Conservation (phyloP, 768 basidiomycete species). For the Naematelia encephala region DNA sequence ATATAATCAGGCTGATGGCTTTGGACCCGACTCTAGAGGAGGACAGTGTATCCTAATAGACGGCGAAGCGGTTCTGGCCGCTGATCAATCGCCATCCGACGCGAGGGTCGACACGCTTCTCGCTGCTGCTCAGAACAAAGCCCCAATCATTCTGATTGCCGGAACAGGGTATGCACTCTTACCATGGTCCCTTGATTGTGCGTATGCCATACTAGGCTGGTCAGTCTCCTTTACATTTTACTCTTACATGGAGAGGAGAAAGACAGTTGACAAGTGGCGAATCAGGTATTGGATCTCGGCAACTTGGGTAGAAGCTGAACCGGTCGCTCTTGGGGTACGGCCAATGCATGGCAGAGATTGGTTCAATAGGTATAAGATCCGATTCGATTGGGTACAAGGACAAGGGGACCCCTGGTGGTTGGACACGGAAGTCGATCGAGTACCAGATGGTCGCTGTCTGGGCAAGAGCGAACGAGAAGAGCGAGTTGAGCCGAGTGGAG, state of each 20-base stretch:
- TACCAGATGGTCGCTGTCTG: too few relatives aligned
- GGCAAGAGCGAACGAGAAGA: not conserved
- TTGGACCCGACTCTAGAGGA: slow-evolving; percentile 8
- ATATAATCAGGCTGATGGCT: not conserved
- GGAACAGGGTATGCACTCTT: slow-evolving; percentile 31
- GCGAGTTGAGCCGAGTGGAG: not conserved
- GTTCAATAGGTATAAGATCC: slow-evolving; percentile 37
- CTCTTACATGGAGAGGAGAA: not conserved
- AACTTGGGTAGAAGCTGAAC: slow-evolving; percentile 42
- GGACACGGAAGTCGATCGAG: not conserved
- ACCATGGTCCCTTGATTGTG: slow-evolving; percentile 34
- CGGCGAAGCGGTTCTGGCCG: slow-evolving; percentile 15
- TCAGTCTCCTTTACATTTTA: slow-evolving; percentile 11
- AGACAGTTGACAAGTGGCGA: not conserved
- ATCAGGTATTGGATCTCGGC: slow-evolving; percentile 40
- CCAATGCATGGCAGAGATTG: slow-evolving; percentile 12
- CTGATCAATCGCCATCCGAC: slow-evolving; percentile 32
- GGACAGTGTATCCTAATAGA: slow-evolving; percentile 31
- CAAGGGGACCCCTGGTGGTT: slow-evolving; percentile 43
- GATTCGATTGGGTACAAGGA: slow-evolving; percentile 40
- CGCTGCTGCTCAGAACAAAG: slow-evolving; percentile 16
- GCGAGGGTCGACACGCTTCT: slow-evolving; percentile 31
- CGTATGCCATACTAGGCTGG: slow-evolving; percentile 42
- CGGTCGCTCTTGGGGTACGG: slow-evolving; percentile 2
- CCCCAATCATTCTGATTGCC: slow-evolving; percentile 37